phyloP scores from a whole-genome alignment of 441 rosid species.

The Dalechampia spathulata region DNA sequence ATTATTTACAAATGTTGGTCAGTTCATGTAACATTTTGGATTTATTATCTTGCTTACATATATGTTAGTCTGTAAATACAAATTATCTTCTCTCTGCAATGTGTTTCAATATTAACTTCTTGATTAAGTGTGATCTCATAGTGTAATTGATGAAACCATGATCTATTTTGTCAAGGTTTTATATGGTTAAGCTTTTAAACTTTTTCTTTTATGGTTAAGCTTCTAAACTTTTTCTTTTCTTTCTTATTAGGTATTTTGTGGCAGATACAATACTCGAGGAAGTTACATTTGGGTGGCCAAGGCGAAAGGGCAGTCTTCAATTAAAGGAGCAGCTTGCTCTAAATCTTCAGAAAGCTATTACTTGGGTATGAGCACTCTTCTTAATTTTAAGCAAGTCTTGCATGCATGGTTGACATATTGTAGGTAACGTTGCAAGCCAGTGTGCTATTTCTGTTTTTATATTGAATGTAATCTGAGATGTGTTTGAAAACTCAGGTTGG shows the following conservation, averaged over 20 bases:
- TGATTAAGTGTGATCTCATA: background rate
- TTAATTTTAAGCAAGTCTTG: constrained; percentile 5
- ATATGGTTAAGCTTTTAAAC: constrained; percentile 1
- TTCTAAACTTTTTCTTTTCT: background rate
- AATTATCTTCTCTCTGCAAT: too few relatives aligned
- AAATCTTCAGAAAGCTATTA: constrained; percentile 80
- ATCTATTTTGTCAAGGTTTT: background rate
- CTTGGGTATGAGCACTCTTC: constrained; percentile 50
- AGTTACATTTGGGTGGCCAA: constrained; percentile 87
- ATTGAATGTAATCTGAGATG: background rate
- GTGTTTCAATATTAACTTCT: too few relatives aligned
- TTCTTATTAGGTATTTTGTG: constrained; percentile 60
- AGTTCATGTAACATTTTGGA: background rate
- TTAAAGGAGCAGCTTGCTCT: constrained; percentile 56
- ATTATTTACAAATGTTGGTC: background rate
- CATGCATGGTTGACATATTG: constrained; percentile 3
- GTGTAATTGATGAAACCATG: background rate
- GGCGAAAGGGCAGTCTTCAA: constrained; percentile 56
- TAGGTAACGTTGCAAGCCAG: background rate
- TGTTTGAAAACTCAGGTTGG: constrained; percentile 56
- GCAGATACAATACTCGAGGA: constrained; percentile 85
- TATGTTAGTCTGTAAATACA: background rate
- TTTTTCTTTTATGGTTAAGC: background rate
- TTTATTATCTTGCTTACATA: background rate
- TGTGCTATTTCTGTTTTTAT: constrained; percentile 4